Evolutionary conservation across 2,329 filamentous ascomycete genomes (phyloP).

Genomic region (Colletotrichum gigasporum): DNA sequence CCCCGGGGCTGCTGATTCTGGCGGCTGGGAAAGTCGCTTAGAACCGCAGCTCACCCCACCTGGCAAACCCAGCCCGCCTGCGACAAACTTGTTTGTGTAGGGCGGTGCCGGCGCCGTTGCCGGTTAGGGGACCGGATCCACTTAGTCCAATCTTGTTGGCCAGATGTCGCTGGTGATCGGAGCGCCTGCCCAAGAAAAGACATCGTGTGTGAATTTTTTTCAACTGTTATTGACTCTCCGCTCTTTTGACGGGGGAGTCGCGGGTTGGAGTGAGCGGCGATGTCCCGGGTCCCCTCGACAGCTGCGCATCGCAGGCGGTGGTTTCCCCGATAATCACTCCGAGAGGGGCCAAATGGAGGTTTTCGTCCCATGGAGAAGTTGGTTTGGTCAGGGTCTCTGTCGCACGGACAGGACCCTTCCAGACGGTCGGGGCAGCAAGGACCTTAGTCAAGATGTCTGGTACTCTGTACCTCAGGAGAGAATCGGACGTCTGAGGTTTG

Average conservation of each 20-base stretch:
- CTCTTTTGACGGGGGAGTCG: constrained; percentile 7
- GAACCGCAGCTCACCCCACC: too few species aligned
- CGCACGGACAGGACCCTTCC: constrained; percentile 13
- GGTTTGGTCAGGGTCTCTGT: constrained; percentile 5
- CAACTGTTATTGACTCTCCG: constrained; percentile 5
- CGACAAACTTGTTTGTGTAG: constrained; percentile 8
- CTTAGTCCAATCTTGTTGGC: constrained; percentile 13
- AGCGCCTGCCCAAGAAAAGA: constrained; percentile 4
- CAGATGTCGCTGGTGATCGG: constrained; percentile 5
- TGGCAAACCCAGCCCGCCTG: constrained; percentile 9
- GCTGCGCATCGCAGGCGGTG: constrained; percentile 7
- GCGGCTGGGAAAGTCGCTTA: constrained; percentile 1
- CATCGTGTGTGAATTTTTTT: constrained; percentile 12
- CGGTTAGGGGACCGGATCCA: constrained; percentile 7
- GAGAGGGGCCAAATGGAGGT: constrained; percentile 11
- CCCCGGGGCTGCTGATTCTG: background rate
- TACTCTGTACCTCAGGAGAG: background rate
- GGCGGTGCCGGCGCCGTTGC: constrained; percentile 25
- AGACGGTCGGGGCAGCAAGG: background rate
- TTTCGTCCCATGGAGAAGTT: constrained; percentile 9
- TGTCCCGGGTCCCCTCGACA: background rate
- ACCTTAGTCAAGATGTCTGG: constrained; percentile 11
- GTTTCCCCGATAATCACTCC: constrained; percentile 26
- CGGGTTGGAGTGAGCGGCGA: background rate
- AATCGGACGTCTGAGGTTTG: background rate